Conservation (phyloP, 805 yeast species). For the Zygotorulaspora danielsina region DNA sequence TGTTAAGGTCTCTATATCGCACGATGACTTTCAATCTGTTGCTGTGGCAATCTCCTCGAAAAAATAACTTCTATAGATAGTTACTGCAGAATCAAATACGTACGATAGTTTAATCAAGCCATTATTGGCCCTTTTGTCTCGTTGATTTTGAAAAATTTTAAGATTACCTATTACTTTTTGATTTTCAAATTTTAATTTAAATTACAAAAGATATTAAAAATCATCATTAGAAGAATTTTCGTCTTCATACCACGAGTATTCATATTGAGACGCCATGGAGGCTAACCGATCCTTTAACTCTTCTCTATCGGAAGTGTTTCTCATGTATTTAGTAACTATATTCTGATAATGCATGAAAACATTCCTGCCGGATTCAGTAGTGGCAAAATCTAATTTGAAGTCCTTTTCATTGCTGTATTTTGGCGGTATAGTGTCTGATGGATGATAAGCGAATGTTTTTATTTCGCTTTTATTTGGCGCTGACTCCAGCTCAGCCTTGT, state of each 20-base stretch:
- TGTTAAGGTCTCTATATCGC: conserved; percentile 88
- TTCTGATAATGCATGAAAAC: conserved; percentile 32
- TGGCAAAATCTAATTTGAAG: conserved; percentile 15
- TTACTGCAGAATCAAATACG: background rate
- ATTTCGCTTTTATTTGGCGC: conserved; percentile 8
- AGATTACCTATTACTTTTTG: background rate
- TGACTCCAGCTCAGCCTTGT: background rate
- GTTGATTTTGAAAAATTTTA: too few relatives aligned
- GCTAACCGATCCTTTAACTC: conserved; percentile 50
- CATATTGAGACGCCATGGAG: conserved; percentile 44
- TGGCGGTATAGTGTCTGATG: conserved; percentile 31
- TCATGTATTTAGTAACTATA: conserved; percentile 31
- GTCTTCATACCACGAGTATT: conserved; percentile 48
- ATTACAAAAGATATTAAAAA: background rate
- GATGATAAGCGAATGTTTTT: conserved; percentile 21
- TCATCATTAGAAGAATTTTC: conserved; percentile 42
- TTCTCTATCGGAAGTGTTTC: conserved; percentile 46
- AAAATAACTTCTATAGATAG: conserved; percentile 11
- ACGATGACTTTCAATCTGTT: conserved; percentile 94
- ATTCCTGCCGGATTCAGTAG: conserved; percentile 31
- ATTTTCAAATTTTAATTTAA: background rate
- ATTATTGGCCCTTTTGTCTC: too few relatives aligned
- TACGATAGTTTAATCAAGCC: too few relatives aligned
- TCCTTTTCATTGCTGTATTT: conserved; percentile 14
- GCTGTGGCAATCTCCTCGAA: conserved; percentile 75